Base-by-base conservation (phyloP, 2,329 filamentous ascomycete species). In the Ceratocystis papillata region DNA sequence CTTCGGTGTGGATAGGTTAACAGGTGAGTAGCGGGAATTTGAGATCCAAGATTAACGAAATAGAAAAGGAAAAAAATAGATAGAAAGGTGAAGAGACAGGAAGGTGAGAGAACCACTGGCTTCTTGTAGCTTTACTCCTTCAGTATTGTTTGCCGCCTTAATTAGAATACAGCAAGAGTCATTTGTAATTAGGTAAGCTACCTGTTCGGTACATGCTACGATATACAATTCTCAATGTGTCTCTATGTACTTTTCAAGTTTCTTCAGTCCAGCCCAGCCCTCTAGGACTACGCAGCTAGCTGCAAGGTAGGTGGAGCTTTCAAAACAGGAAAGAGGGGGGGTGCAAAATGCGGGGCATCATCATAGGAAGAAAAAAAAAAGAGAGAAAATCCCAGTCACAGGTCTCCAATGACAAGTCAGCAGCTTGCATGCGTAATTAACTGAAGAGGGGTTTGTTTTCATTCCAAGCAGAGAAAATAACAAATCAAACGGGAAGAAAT, bases 61-160 rank as follows among this genome's bases (percentile, higher is more conserved):
- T 22, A 44, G 25, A 45, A 67, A 67, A 65, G 61, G 66, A 50
- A 65, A 22, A 12, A 59, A 53, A 50, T 15, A 55, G 50, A 15
- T 4, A 15, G 46, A 48, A 48, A 48, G 8, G 3, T 41, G 3
- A 15, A 41, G 3, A 22, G 46, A 48, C 17, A 20, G 17, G 17
- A 48, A 20, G 20, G 45, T 20, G n/a, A 48, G 17, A 48, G n/a
- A 50, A 15, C n/a, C 20, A n/a, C n/a, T 5, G n/a, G n/a, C 48
- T 50, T 22, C 48, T 25, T 50, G 48, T 50, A 25, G 48, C 3
- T 48, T 48, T 48, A 20, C 46, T 10, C 37, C 37, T 41, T 41
- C 37, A 15, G 37, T 15, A 1, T 41, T 41, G 37, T 41, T 41
- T 41, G 37, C 37, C 37, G 37, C 37, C 37, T 41, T 15, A 15